Percentiles rank a stretch among this genome's conserved stretches.
phyloP scores from a whole-genome alignment of 345 rosid genomes.

The Garcia nutans region DNA sequence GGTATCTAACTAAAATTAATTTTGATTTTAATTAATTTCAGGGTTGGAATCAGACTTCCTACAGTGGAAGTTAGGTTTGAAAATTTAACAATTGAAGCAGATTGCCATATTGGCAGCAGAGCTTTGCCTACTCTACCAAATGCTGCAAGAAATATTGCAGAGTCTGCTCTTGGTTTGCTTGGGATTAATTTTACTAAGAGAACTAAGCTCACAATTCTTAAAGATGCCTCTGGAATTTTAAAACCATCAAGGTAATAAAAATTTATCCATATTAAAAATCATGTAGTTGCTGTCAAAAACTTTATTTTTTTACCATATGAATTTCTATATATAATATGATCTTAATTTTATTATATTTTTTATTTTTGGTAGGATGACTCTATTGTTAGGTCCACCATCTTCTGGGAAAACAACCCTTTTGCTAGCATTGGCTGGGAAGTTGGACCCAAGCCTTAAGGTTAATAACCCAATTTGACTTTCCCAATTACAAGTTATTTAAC shows the following conservation, averaged over 20 bases:
- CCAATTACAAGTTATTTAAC: background rate
- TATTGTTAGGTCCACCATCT: slow-evolving; percentile 87
- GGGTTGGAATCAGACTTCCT: slow-evolving; percentile 83
- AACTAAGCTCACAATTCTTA: slow-evolving; percentile 73
- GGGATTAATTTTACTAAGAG: slow-evolving; percentile 63
- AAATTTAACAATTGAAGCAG: slow-evolving; percentile 59
- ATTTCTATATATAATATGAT: background rate
- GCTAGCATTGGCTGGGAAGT: slow-evolving; percentile 74
- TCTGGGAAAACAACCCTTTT: slow-evolving; percentile 94
- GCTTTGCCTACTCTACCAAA: slow-evolving; percentile 86
- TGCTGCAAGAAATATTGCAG: slow-evolving; percentile 58
- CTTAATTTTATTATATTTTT: background rate
- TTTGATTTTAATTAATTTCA: slow-evolving; percentile 26
- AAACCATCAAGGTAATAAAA: slow-evolving; percentile 62
- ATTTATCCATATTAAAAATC: background rate
- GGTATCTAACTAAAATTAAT: background rate
- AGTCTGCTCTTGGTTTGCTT: slow-evolving; percentile 52
- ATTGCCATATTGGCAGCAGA: slow-evolving; percentile 69
- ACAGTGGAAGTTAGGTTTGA: slow-evolving; percentile 78
- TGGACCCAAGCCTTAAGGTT: slow-evolving; percentile 73
- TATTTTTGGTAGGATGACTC: slow-evolving; percentile 54
- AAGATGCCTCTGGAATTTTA: slow-evolving; percentile 66
- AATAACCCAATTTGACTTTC: background rate
- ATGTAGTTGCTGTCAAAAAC: background rate
- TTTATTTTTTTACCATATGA: background rate